phyloP scores from a whole-genome alignment of 192 early-diverging fungal genomes.

The Chytriomyces sp. region DNA sequence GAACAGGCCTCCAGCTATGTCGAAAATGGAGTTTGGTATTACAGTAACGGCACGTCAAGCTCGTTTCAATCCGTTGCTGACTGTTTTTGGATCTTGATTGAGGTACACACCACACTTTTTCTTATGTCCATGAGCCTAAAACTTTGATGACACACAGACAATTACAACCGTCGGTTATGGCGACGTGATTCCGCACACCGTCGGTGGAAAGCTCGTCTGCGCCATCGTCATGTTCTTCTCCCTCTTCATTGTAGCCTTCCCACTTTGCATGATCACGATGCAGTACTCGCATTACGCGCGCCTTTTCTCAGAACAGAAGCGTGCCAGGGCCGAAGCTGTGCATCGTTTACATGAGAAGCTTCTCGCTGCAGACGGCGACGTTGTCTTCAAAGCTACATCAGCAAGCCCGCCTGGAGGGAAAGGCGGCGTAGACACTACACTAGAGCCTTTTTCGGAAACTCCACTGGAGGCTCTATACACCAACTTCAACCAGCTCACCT shows the following conservation, averaged over 20 bases:
- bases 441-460: no score
- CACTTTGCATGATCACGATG: slow-evolving; percentile 41
- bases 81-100: background rate
- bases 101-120: background rate
- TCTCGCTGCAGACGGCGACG: background rate
- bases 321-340: background rate
- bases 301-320: slow-evolving; percentile 6
- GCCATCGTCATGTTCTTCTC: slow-evolving; percentile 8
- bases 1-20: background rate
- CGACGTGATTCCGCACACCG: slow-evolving; percentile 29
- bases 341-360: background rate
- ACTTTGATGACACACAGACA: slow-evolving; percentile 12
- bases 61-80: slow-evolving; percentile 27
- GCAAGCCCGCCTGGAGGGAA: background rate
- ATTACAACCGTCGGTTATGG: slow-evolving; percentile 35
- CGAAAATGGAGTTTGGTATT: slow-evolving; percentile 28
- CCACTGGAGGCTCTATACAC: no score
- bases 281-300: slow-evolving; percentile 33
- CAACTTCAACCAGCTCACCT: no score
- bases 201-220: slow-evolving; percentile 22
- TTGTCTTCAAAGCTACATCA: background rate
- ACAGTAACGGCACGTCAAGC: background rate
- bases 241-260: slow-evolving; percentile 39
- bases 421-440: no score
- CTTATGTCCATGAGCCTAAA: no score